Base-by-base conservation (phyloP, 2,329 filamentous ascomycete genomes). In the Phaeophleospora eucalypticola region DNA sequence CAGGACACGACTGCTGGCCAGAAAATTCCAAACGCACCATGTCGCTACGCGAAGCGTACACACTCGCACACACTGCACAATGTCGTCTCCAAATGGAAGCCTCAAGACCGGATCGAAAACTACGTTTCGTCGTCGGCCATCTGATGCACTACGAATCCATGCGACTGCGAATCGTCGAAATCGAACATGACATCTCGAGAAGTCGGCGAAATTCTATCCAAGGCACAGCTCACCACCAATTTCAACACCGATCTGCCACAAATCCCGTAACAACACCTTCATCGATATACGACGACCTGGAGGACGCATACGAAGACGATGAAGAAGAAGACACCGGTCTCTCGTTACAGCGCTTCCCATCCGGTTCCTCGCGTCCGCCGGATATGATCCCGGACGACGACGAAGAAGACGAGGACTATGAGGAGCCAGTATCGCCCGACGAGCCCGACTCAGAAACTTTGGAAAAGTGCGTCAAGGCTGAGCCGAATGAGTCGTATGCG, bases 91-190 rank as follows among this genome's bases (percentile, higher is more conserved):
- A 65, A 24, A 49, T 65, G 19, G 62, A 59, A 46, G 62, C 61
- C 20, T 57, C 49, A 44, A 56, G 60, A 15, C 62, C 61, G 4
- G 61, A 66, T 39, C 60, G 65, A 36, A 59, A 65, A 44, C 51
- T 64, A n/a, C 57, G 65, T 29, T 65, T 62, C 41, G 56, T 67
- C 16, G 61, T 67, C 38, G 65, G 65, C 40, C 65, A 67, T 41
- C 56, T 66, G 8, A 61, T 65, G 57, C 58, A 62, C 52, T 64
- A 66, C 45, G 62, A 67, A 45, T 54, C 57, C 6, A 48, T 67
- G 3, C 60, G 62, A 16, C 51, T 66, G 2, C 60, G 61, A 18
- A 64, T 67, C n/a, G 60, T 65, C 33, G 58, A 65, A 38, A 65
- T 67, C 32, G 65, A 67, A 44, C 62, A 64, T 49, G 57, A 61